Percentiles rank a stretch among this genome's conserved stretches.
These are phyloP conservation scores for Leishmania amazonensis DNA, from an alignment of 208 protist genomes.

Conservation along the genomic window DNA sequence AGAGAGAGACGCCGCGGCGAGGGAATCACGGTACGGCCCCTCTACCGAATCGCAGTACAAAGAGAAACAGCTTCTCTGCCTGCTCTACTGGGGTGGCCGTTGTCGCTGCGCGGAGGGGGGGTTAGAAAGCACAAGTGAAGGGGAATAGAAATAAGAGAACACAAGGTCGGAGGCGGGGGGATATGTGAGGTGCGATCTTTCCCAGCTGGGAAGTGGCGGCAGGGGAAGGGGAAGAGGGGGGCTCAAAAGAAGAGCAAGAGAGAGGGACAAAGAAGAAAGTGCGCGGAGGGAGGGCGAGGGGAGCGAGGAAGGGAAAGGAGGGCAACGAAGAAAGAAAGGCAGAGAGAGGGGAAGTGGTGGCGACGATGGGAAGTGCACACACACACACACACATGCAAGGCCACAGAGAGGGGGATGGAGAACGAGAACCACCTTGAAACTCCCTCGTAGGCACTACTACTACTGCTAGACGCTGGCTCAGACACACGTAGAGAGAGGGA, in stretches of 20 bases:
- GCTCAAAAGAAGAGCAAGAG: not conserved
- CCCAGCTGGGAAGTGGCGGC: not conserved
- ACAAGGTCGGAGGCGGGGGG: not conserved
- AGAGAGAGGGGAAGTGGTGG: not conserved
- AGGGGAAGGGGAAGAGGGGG: not conserved
- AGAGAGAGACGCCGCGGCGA: not conserved
- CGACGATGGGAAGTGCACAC: not conserved
- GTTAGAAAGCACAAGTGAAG: not conserved
- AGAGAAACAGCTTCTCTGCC: not conserved
- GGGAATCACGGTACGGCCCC: not conserved
- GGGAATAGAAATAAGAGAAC: not conserved
- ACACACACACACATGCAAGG: not conserved
- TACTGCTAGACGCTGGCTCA: not conserved
- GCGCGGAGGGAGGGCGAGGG: not conserved
- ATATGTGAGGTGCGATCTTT: not conserved
- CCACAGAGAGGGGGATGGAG: not conserved
- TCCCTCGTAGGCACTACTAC: not conserved
- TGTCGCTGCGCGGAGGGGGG: not conserved
- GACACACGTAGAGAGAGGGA: not conserved
- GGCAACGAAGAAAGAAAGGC: not conserved
- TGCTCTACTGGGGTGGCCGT: not conserved
- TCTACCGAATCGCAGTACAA: not conserved
- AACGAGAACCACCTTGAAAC: not conserved
- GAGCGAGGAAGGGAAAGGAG: not conserved
- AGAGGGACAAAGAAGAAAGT: not conserved